These are phyloP conservation scores for Euphorbia schlechtendalii DNA, from an alignment of 441 rosid genomes.

Conservation along the genomic window DNA sequence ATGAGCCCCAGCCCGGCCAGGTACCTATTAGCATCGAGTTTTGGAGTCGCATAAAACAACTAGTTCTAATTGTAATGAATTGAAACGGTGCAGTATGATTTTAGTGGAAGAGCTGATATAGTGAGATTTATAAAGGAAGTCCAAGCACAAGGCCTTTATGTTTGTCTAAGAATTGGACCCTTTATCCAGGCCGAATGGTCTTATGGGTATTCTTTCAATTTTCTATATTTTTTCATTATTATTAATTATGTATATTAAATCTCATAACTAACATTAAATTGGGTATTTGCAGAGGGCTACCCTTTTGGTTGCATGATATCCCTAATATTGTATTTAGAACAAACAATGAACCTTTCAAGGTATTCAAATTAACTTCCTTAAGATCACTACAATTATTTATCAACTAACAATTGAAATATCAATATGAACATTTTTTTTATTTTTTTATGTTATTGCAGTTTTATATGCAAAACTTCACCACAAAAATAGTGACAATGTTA, in stretches of 20 bases:
- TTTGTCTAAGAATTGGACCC: slow-evolving; percentile 80
- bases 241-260: too few species aligned
- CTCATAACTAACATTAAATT: too few species aligned
- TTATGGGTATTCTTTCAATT: slow-evolving; percentile 16
- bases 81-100: slow-evolving; percentile 86
- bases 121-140: slow-evolving; percentile 70
- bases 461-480: slow-evolving; percentile 53
- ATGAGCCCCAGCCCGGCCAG: slow-evolving; percentile 74
- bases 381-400: too few species aligned
- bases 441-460: slow-evolving; percentile 27
- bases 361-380: too few species aligned
- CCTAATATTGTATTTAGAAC: slow-evolving; percentile 68
- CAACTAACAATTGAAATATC: too few species aligned
- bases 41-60: too few species aligned
- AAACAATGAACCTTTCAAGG: slow-evolving; percentile 80
- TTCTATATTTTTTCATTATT: not conserved
- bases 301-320: slow-evolving; percentile 79
- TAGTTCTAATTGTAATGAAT: too few species aligned
- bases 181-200: slow-evolving; percentile 79
- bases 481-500: slow-evolving; percentile 64
- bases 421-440: not conserved
- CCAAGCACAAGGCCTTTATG: slow-evolving; percentile 77
- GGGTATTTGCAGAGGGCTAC: slow-evolving; percentile 71
- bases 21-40: slow-evolving; percentile 19
- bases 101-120: slow-evolving; percentile 69